These are phyloP conservation scores for Cocos nucifera DNA, from an alignment of 176 grass and related monocot species.

Conservation along the genomic window DNA sequence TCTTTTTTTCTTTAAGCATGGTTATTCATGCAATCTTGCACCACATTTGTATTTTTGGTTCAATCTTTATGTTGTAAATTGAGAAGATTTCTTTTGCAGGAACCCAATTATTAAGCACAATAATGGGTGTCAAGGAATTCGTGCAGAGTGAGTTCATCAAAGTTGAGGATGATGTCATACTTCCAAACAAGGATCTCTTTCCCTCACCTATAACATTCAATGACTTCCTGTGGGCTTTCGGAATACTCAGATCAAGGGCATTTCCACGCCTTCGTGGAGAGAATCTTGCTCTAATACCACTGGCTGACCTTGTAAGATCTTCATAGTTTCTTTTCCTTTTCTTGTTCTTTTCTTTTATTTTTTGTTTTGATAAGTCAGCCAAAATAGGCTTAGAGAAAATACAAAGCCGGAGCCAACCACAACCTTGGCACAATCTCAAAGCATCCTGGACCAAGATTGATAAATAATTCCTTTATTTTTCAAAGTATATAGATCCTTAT, in stretches of 20 bases:
- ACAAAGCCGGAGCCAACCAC: no score
- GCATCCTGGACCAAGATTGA: no score
- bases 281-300: constrained; percentile 87
- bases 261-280: constrained; percentile 68
- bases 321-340: background rate
- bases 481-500: no score
- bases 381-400: no score
- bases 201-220: constrained; percentile 41
- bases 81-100: constrained; percentile 31
- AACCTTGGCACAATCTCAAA: no score
- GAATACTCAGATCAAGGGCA: constrained; percentile 81
- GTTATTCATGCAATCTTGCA: no score
- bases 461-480: no score
- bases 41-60: background rate
- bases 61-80: background rate
- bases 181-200: constrained; percentile 55
- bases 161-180: constrained; percentile 59
- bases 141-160: constrained; percentile 68
- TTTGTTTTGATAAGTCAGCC: no score
- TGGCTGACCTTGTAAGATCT: constrained; percentile 78
- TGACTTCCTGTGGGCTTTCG: constrained; percentile 94
- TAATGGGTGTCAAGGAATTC: constrained; percentile 72
- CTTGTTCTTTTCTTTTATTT: background rate
- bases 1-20: no score
- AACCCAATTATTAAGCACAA: constrained; percentile 85